phyloP scores from a whole-genome alignment of 1,139 yeast species.

The Torulaspora globosa region DNA sequence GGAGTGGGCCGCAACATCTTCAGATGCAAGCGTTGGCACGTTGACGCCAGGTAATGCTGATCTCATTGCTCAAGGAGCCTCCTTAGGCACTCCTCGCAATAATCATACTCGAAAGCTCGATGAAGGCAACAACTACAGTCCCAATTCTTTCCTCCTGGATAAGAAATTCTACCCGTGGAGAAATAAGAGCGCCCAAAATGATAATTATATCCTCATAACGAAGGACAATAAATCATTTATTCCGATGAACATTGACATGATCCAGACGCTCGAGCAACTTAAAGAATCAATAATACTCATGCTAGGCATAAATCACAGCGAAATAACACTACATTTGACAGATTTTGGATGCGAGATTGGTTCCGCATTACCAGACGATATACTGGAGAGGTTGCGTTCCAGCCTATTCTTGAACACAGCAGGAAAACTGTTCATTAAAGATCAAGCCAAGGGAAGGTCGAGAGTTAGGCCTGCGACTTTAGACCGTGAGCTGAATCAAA shows the following conservation, averaged over 20 bases:
- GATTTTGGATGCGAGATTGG: constrained; percentile 69
- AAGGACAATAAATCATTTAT: constrained; percentile 53
- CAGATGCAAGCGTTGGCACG: constrained; percentile 10
- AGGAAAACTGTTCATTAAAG: constrained; percentile 45
- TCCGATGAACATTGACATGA: constrained; percentile 44
- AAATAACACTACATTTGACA: constrained; percentile 59
- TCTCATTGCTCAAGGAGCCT: constrained; percentile 7
- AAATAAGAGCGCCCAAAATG: constrained; percentile 21
- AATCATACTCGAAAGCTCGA: neutral
- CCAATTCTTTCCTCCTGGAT: constrained; percentile 28
- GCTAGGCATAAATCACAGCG: constrained; percentile 43
- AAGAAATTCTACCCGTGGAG: constrained; percentile 39
- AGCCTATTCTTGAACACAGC: constrained; percentile 39
- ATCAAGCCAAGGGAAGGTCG: constrained; percentile 31
- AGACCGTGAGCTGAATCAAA: constrained; percentile 15
- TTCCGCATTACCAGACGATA: constrained; percentile 48
- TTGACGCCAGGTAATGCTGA: constrained; percentile 8
- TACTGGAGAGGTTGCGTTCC: constrained; percentile 44
- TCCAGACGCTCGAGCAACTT: constrained; percentile 37
- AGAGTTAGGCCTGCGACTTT: constrained; percentile 17
- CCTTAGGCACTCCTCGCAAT: constrained; percentile 3
- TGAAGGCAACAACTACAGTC: neutral
- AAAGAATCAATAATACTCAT: constrained; percentile 41
- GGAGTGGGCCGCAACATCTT: neutral
- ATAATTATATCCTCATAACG: constrained; percentile 50